Conservation (phyloP, 345 rosid genomes). For the Euphorbia peplus region DNA sequence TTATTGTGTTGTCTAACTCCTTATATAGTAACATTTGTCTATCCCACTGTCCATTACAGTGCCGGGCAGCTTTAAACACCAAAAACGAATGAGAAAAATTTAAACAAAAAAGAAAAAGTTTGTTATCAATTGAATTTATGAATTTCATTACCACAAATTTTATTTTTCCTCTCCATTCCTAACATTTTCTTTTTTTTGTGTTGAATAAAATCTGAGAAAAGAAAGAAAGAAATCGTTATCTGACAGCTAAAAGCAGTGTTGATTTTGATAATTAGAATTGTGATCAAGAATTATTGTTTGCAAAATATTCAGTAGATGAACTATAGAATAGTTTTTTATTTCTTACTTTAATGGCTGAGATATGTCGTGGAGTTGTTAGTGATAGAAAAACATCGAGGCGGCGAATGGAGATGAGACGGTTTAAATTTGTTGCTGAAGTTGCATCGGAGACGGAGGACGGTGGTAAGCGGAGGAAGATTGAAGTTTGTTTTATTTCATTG, state of each 20-base stretch:
- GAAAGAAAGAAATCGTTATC: no score
- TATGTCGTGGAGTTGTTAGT: slow-evolving; percentile 51
- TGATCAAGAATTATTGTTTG: background rate
- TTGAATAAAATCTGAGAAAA: no score
- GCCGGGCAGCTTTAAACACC: slow-evolving; percentile 19
- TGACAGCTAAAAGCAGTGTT: background rate
- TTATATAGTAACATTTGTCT: background rate
- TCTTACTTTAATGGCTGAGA: slow-evolving; percentile 48
- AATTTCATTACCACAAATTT: no score
- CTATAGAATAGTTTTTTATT: background rate
- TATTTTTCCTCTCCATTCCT: no score
- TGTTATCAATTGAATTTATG: no score
- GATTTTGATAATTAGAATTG: background rate
- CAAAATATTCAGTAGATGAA: background rate
- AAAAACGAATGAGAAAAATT: background rate
- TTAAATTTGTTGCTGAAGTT: slow-evolving; percentile 38
- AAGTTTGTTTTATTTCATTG: slow-evolving; percentile 14
- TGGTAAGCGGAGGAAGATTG: slow-evolving; percentile 41
- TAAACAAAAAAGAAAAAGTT: no score
- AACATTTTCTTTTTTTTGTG: no score
- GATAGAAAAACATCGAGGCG: slow-evolving; percentile 34
- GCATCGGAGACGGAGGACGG: slow-evolving; percentile 16
- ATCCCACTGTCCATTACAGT: no score
- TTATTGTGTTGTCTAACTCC: slow-evolving; percentile 33
- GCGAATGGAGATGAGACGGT: slow-evolving; percentile 64